A percentile compares a stretch with the other conserved stretches of the same genome.
phyloP scores from a whole-genome alignment of 345 rosid species.

The Gossypium raimondii region DNA sequence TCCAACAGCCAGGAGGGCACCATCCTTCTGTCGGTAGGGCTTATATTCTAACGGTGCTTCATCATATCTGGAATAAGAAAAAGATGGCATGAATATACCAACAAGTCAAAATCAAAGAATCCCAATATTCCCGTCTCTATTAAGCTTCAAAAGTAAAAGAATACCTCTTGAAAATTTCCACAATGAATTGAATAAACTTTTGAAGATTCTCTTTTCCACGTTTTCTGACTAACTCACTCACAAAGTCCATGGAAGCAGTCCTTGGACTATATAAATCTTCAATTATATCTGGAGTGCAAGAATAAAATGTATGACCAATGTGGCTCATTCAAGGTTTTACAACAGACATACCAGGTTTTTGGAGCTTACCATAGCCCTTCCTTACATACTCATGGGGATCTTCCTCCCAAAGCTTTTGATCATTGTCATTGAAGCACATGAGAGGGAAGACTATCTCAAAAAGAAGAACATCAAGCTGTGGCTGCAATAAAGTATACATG shows the following conservation, averaged over 20 bases:
- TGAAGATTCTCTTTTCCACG: conserved; percentile 92
- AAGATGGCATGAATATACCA: not conserved
- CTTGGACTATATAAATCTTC: conserved; percentile 99
- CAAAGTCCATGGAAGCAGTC: conserved; percentile 98
- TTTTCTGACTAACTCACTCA: conserved; percentile 89
- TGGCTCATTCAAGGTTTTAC: not conserved
- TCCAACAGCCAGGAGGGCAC: conserved; percentile 97
- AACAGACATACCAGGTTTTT: not conserved
- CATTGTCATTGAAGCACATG: conserved; percentile 94
- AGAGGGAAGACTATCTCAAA: conserved; percentile 98
- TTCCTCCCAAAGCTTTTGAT: conserved; percentile 99
- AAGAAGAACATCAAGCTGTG: conserved; percentile 79
- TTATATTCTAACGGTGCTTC: conserved; percentile 69
- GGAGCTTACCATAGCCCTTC: conserved; percentile 94
- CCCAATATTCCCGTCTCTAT: not conserved
- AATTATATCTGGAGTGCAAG: conserved; percentile 66
- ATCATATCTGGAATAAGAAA: conserved; percentile 53
- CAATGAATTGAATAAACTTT: conserved; percentile 76
- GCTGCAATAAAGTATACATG: conserved; percentile 83
- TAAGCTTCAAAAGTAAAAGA: conserved; percentile 13
- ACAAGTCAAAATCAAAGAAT: not conserved
- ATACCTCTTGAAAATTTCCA: conserved; percentile 78
- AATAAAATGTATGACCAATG: conserved; percentile 20
- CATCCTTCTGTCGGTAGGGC: conserved; percentile 94
- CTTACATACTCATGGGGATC: conserved; percentile 99